Percentiles rank a stretch among this genome's conserved stretches.
Evolutionary conservation across 2,329 filamentous ascomycete genomes (phyloP).

Genomic region (Colletotrichum aenigma): DNA sequence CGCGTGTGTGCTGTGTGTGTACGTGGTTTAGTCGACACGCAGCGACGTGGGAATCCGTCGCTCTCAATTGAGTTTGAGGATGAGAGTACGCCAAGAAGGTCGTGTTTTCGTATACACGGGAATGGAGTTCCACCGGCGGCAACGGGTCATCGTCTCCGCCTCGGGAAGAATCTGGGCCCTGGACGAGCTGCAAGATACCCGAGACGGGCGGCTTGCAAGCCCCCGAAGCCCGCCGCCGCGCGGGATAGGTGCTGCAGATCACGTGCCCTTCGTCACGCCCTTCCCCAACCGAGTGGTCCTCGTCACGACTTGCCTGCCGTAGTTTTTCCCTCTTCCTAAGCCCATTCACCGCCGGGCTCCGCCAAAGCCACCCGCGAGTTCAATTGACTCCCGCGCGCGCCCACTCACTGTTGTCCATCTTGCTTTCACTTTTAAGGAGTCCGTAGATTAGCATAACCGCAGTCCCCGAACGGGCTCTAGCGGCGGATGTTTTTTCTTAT

Average conservation of each 20-base stretch:
- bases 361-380: not conserved
- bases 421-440: not conserved
- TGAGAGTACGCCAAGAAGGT: not conserved
- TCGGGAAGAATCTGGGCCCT: not conserved
- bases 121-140: not conserved
- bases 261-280: slow-evolving; percentile 15
- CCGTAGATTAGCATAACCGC: not conserved
- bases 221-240: not conserved
- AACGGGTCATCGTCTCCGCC: not conserved
- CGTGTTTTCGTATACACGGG: not conserved
- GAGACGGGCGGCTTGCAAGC: not conserved
- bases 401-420: not conserved
- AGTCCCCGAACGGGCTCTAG: not conserved
- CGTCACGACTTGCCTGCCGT: slow-evolving; percentile 14
- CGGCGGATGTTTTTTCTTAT: not conserved
- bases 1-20: not conserved
- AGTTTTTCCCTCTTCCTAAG: not conserved
- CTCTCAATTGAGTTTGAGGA: accelerated
- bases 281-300: not conserved
- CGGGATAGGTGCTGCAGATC: not conserved
- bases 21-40: not conserved
- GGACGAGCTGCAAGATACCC: not conserved
- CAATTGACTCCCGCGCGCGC: not conserved
- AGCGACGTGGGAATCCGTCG: not conserved
- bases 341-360: not conserved